Percentiles rank a stretch among this genome's conserved stretches.
These are phyloP conservation scores for Chloropicon primus DNA, from an alignment of 139 green algal species.

Conservation along the genomic window DNA sequence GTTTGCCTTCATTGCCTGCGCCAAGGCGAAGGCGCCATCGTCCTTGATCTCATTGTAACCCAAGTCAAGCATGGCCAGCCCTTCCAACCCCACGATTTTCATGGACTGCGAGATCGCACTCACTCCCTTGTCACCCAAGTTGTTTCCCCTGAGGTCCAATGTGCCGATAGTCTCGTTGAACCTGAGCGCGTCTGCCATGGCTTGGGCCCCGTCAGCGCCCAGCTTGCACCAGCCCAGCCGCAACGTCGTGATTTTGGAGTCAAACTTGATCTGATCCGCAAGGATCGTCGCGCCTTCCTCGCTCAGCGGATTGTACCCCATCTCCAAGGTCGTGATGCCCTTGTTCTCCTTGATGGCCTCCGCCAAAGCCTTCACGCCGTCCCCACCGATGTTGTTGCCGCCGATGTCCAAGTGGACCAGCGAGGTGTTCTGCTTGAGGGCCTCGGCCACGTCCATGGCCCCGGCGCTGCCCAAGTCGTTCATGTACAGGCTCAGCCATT, in stretches of 20 bases:
- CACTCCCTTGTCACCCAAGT: constrained; percentile 63
- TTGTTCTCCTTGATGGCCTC: constrained; percentile 43
- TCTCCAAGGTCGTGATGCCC: constrained; percentile 34
- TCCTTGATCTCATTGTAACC: constrained; percentile 99
- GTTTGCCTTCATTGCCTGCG: constrained; percentile 84
- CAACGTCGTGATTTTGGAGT: constrained; percentile 46
- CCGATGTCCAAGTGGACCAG: constrained; percentile 78
- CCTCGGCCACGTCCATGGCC: constrained; percentile 39
- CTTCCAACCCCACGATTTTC: constrained; percentile 28
- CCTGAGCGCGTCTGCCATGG: constrained; percentile 29
- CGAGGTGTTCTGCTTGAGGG: constrained; percentile 40
- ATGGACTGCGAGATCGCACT: constrained; percentile 6
- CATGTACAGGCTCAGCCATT: constrained; percentile 89
- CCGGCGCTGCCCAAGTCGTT: constrained; percentile 84
- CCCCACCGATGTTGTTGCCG: constrained; percentile 82
- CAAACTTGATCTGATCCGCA: constrained; percentile 84
- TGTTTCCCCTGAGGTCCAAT: constrained; percentile 87
- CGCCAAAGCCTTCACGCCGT: constrained; percentile 46
- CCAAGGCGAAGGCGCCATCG: constrained; percentile 85
- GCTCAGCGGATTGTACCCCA: constrained; percentile 88
- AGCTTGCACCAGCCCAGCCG: constrained; percentile 96
- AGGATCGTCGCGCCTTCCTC: constrained; percentile 52
- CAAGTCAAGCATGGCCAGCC: constrained; percentile 78
- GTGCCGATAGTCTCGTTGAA: constrained; percentile 30
- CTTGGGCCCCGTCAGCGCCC: constrained; percentile 31